Base-by-base conservation (phyloP, 1,139 yeast species). In the Taiozyma onychis region DNA sequence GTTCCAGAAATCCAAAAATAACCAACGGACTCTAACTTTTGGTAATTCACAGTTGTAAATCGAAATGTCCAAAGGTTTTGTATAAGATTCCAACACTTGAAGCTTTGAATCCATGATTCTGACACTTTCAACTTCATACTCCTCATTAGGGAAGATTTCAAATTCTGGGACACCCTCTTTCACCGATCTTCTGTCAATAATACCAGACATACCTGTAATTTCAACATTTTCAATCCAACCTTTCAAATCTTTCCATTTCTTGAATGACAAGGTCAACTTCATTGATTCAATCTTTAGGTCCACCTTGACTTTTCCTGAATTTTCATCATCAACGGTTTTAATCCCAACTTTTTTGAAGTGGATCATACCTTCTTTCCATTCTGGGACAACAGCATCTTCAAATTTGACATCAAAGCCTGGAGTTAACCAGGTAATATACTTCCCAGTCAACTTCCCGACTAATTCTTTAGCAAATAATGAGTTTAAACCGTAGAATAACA, bases 31-130 rank as follows among this genome's bases (percentile, higher is more conserved):
- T 44, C 88, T 72, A 41, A 86, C 64, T 54, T 74, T 77, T 7
- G 86, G 83, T 51, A 85, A 64, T 50, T 82, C 86, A 64, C 89
- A 76, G 58, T 80, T 83, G 66, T 83, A 85, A 2, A 86, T 71
- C 4, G 83, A 72, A 24, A 86, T 66, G 46, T 75, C 75, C 48
- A 81, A 59, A 2, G 85, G 82, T 28, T 61, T 62, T 3, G 59
- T 53, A 22, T 60, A 58, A 13, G 65, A 58, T 44, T 75, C 74
- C 55, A 66, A 65, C 8, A 80, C 62, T 52, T 74, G 77, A 27
- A 84, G 62, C 48, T 73, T 70, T 4, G 86, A 80, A 61, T 84
- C 89, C 44, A 71, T 75, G 26, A 83, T 71, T 53, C 74, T 77
- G 26, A 83, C 75, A 51, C 69, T 73, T 34, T 75, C 76, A 43